A percentile compares a stretch with the other conserved stretches of the same genome.
Conservation (phyloP, 2,329 filamentous ascomycete species). For the Parascedosporium putredinis region DNA sequence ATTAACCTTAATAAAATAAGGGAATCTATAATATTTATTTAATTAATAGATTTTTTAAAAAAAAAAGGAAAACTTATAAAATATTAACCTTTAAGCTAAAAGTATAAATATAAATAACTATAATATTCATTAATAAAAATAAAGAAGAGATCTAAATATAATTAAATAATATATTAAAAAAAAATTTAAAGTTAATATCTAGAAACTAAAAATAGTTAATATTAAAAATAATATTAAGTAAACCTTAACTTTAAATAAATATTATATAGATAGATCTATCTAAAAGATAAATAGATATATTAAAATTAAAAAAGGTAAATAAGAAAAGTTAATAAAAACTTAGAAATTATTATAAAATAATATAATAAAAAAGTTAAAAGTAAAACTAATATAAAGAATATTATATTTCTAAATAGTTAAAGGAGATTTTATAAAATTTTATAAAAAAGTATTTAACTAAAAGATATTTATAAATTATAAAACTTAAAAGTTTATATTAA, state of each 20-base stretch:
- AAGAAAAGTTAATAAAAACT: neutral
- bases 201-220: constrained; percentile 1
- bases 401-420: neutral
- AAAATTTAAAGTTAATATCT: neutral
- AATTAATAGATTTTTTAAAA: neutral
- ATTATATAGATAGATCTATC: neutral
- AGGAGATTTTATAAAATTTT: constrained; percentile 1
- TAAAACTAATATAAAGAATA: too few relatives aligned
- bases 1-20: neutral
- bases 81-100: neutral
- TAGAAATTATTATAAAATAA: neutral
- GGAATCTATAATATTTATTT: neutral
- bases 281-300: neutral
- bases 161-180: constrained; percentile 5
- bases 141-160: neutral
- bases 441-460: constrained; percentile 10
- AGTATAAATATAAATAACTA: constrained; percentile 1
- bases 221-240: constrained; percentile 2
- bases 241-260: constrained; percentile 1
- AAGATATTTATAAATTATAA: constrained; percentile 7
- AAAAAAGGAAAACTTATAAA: neutral
- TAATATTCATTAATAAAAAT: constrained; percentile 6
- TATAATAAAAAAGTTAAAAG: too few relatives aligned
- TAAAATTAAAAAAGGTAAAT: neutral
- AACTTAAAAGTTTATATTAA: constrained; percentile 7